phyloP scores from a whole-genome alignment of 2,329 filamentous ascomycete genomes.

The Clarireedia paspali region DNA sequence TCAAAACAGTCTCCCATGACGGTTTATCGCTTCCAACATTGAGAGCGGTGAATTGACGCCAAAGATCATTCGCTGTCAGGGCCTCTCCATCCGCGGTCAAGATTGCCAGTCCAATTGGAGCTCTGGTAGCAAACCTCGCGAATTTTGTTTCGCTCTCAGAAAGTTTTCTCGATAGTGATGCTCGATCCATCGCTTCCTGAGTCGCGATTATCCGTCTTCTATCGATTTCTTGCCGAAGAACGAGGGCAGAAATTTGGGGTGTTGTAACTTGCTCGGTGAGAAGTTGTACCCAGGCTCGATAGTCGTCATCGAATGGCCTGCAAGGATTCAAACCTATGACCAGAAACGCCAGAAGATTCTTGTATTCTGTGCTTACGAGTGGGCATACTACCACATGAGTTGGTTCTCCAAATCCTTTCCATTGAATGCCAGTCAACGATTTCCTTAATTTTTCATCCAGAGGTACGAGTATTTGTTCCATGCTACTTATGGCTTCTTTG shows the following conservation, averaged over 20 bases:
- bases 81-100: conserved; percentile 51
- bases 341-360: conserved; percentile 68
- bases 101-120: conserved; percentile 67
- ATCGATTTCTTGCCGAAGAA: conserved; percentile 77
- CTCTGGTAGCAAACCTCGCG: conserved; percentile 61
- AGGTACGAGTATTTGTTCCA: conserved; percentile 43
- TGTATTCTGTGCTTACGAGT: conserved; percentile 63
- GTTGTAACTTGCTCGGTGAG: conserved; percentile 70
- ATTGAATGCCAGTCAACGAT: conserved; percentile 63
- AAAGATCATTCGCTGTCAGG: conserved; percentile 17
- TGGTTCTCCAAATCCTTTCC: conserved; percentile 63
- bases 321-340: conserved; percentile 73
- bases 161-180: conserved; percentile 58
- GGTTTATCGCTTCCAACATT: conserved; percentile 5
- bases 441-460: conserved; percentile 57
- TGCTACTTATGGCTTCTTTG: too few relatives aligned
- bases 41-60: conserved; percentile 8
- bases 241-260: conserved; percentile 70
- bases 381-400: conserved; percentile 73
- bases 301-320: conserved; percentile 73
- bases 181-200: conserved; percentile 62
- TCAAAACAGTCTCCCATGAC: not conserved
- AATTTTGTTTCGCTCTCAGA: conserved; percentile 57
- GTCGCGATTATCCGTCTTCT: conserved; percentile 64
- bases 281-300: conserved; percentile 68